Percentiles rank a stretch among this genome's conserved stretches.
phyloP scores from a whole-genome alignment of 305 asterid species.

The Nicotiana rustica region DNA sequence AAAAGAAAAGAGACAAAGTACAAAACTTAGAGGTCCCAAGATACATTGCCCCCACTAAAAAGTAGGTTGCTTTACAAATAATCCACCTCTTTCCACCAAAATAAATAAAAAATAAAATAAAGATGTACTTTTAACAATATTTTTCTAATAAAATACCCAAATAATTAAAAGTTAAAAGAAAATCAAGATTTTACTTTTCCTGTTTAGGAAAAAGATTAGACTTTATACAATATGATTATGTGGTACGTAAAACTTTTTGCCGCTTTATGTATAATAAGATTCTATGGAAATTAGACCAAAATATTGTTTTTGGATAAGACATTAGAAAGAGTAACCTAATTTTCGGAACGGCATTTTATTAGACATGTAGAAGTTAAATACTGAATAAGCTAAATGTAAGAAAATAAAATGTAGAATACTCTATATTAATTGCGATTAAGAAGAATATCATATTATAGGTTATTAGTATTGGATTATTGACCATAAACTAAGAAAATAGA shows the following conservation, averaged over 20 bases:
- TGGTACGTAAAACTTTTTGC: not conserved
- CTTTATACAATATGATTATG: not conserved
- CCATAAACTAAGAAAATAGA: not conserved
- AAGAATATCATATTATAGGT: not conserved
- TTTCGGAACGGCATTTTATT: not conserved
- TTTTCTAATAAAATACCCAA: not conserved
- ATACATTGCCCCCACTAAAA: constrained; percentile 23
- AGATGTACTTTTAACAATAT: not conserved
- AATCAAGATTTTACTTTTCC: constrained; percentile 25
- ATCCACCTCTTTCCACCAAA: constrained; percentile 23
- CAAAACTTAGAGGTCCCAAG: constrained; percentile 36
- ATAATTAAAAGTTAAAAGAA: not conserved
- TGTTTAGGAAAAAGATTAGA: constrained; percentile 2
- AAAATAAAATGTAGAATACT: no score
- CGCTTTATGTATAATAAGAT: not conserved
- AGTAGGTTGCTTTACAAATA: constrained; percentile 33
- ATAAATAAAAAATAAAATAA: not conserved
- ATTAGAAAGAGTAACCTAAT: not conserved
- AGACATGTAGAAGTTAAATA: no score
- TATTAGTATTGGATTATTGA: not conserved
- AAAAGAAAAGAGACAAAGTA: constrained; percentile 29
- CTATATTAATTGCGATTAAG: no score
- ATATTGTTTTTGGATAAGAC: not conserved
- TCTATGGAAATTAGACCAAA: not conserved
- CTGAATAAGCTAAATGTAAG: not conserved